Conservation (phyloP, 768 basidiomycete species). For the Pseudohyphozyma bogoriensis region DNA sequence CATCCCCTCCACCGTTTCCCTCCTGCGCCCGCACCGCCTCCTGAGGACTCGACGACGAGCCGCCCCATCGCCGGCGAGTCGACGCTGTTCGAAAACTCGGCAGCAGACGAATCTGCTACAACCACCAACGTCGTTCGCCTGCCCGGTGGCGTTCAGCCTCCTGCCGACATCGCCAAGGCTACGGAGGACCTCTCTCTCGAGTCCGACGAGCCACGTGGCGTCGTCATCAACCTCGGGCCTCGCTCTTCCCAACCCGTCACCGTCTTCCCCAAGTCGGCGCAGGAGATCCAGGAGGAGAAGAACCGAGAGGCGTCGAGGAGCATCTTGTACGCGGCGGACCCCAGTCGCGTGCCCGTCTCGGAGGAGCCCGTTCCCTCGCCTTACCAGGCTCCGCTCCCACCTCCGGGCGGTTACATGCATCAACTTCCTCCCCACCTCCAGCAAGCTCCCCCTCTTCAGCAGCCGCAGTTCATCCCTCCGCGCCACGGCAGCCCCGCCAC, state of each 20-base stretch:
- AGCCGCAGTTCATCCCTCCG: conserved; percentile 2
- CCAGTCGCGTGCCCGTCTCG: not conserved
- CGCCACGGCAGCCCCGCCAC: conserved; percentile 17
- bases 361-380: not conserved
- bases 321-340: conserved; percentile 25
- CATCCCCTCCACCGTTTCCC: conserved; percentile 26
- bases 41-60: not conserved
- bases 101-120: too few relatives aligned
- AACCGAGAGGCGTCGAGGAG: not conserved
- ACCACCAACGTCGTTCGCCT: conserved; percentile 1
- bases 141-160: not conserved
- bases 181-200: not conserved
- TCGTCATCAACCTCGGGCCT: not conserved
- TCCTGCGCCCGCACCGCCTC: not conserved
- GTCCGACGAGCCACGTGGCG: not conserved
- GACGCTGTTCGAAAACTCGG: not conserved
- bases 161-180: not conserved
- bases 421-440: conserved; percentile 26
- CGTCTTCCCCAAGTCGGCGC: not conserved
- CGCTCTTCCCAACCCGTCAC: not conserved
- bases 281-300: not conserved
- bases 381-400: not conserved
- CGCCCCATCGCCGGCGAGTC: not conserved
- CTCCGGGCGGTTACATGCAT: conserved; percentile 8
- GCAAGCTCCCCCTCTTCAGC: not conserved